Evolutionary conservation across 176 grass and related monocot genomes (phyloP).

Genomic region (Phoenix roebelenii): DNA sequence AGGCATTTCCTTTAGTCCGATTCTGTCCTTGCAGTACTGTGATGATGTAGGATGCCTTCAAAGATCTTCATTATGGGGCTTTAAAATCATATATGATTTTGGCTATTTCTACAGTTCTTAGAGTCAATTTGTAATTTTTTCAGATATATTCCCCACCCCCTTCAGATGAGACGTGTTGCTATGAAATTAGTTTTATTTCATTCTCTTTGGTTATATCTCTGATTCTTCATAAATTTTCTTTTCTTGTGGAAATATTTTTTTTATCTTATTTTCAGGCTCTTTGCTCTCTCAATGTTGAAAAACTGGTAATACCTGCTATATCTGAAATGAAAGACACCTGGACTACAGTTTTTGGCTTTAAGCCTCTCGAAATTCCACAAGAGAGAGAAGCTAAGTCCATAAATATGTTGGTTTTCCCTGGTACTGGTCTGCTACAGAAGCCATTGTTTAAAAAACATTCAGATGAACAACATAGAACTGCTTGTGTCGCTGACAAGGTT

Average conservation of each 20-base stretch:
- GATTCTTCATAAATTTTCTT: constrained; percentile 22
- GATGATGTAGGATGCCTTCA: too few species aligned
- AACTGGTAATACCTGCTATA: constrained; percentile 70
- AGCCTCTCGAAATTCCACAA: constrained; percentile 41
- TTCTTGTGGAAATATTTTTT: constrained; percentile 13
- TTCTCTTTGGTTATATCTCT: too few species aligned
- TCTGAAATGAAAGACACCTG: constrained; percentile 83
- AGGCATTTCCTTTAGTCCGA: too few species aligned
- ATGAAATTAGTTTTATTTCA: too few species aligned
- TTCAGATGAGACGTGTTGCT: too few species aligned
- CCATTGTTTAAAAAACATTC: constrained; percentile 30
- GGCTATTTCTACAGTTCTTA: too few species aligned
- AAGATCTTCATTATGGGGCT: too few species aligned
- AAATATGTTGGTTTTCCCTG: constrained; percentile 79
- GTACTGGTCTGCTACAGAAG: constrained; percentile 70
- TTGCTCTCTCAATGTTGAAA: constrained; percentile 56
- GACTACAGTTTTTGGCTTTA: constrained; percentile 84
- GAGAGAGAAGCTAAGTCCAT: constrained; percentile 47
- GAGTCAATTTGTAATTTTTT: too few species aligned
- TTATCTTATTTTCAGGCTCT: constrained; percentile 42
- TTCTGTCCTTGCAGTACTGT: too few species aligned
- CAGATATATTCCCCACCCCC: too few species aligned
- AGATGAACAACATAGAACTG: constrained; percentile 24
- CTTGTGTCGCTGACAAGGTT: constrained; percentile 30
- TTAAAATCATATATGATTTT: too few species aligned